phyloP scores from a whole-genome alignment of 495 filamentous ascomycete genomes.

The Xylaria bambusicola region DNA sequence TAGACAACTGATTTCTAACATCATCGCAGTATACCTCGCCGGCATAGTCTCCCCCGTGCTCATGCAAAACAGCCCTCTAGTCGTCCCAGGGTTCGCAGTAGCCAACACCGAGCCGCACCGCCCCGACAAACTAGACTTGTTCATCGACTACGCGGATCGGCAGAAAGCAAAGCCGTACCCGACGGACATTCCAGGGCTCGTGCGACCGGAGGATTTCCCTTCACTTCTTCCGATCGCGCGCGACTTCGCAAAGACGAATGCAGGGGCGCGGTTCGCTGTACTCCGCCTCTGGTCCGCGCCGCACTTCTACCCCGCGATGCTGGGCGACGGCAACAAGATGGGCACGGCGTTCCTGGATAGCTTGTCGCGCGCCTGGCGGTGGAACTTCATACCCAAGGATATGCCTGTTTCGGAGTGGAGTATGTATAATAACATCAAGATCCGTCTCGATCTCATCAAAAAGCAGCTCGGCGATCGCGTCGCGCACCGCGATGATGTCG shows the following conservation, averaged over 20 bases:
- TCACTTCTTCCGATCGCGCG: constrained; percentile 30
- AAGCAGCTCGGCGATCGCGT: constrained; percentile 41
- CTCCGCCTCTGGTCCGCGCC: constrained; percentile 53
- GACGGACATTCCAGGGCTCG: constrained; percentile 21
- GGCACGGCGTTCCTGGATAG: constrained; percentile 42
- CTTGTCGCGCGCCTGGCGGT: constrained; percentile 45
- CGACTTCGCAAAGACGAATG: constrained; percentile 32
- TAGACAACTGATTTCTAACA: background rate
- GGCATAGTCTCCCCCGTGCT: constrained; percentile 39
- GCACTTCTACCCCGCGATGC: constrained; percentile 54
- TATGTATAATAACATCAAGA: constrained; percentile 39
- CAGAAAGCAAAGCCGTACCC: constrained; percentile 4
- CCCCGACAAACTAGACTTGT: constrained; percentile 41
- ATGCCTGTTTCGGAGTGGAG: constrained; percentile 47
- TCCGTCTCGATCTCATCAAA: constrained; percentile 32
- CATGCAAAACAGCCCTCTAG: constrained; percentile 27
- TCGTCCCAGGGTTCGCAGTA: constrained; percentile 38
- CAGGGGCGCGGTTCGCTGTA: constrained; percentile 40
- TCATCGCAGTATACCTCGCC: constrained; percentile 42
- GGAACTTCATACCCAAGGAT: constrained; percentile 55
- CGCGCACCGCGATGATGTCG: constrained; percentile 40
- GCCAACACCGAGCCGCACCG: constrained; percentile 40
- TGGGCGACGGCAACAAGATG: constrained; percentile 36
- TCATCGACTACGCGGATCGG: constrained; percentile 40
- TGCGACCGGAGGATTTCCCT: constrained; percentile 35